A percentile compares a stretch with the other conserved stretches of the same genome.
These are phyloP conservation scores for Cucurbitaria berberidis DNA, from an alignment of 2,329 filamentous ascomycete genomes.

Conservation along the genomic window DNA sequence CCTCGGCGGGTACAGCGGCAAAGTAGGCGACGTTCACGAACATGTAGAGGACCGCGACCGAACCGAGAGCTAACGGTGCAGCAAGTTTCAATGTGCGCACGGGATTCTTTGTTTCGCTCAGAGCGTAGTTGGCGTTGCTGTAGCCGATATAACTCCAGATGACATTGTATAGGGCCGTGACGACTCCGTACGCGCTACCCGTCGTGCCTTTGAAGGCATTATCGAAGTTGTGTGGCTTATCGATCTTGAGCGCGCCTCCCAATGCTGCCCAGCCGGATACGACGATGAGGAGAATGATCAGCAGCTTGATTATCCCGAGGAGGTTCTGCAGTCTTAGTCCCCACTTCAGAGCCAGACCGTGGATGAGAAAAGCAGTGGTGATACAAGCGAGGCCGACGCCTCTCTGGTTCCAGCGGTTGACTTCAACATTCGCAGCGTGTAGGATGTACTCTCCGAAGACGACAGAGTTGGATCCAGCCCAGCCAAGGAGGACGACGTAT, in stretches of 20 bases:
- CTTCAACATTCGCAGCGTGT: constrained; percentile 67
- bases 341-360: constrained; percentile 69
- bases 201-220: constrained; percentile 71
- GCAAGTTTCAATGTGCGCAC: constrained; percentile 69
- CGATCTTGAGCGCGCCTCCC: constrained; percentile 65
- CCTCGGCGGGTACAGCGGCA: constrained; percentile 63
- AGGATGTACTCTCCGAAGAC: constrained; percentile 75
- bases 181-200: constrained; percentile 68
- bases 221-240: constrained; percentile 67
- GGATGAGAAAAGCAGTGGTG: constrained; percentile 68
- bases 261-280: constrained; percentile 67
- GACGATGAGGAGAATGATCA: constrained; percentile 70
- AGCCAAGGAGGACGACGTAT: constrained; percentile 67
- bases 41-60: constrained; percentile 68
- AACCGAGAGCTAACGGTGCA: constrained; percentile 65
- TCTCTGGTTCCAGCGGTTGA: constrained; percentile 70
- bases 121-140: constrained; percentile 71
- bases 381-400: constrained; percentile 71
- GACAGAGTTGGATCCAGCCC: constrained; percentile 71
- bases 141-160: constrained; percentile 74
- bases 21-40: constrained; percentile 72
- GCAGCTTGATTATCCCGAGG: constrained; percentile 70
- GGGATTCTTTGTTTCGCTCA: constrained; percentile 70
- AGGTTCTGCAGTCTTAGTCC: constrained; percentile 71
- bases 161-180: constrained; percentile 74